Evolutionary conservation across 2,329 filamentous ascomycete species (phyloP).

Genomic region (Aspergillus sp.): DNA sequence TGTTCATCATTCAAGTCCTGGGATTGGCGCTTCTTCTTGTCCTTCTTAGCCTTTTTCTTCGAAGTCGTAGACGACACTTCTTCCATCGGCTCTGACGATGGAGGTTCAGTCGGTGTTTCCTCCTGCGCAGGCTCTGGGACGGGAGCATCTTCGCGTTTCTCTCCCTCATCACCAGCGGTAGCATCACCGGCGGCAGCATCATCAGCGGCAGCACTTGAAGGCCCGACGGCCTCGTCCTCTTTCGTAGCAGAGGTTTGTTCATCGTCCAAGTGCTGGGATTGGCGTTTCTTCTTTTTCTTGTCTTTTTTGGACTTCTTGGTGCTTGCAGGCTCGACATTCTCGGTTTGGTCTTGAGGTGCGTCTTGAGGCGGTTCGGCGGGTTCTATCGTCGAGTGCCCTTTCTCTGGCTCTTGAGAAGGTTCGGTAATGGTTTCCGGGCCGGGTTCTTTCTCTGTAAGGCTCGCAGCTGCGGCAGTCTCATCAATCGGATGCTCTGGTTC

Average conservation of each 20-base stretch:
- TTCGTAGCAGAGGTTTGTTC: conserved; percentile 1
- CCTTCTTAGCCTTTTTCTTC: conserved; percentile 24
- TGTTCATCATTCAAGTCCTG: conserved; percentile 5
- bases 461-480: not conserved
- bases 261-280: conserved; percentile 8
- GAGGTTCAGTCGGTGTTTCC: conserved; percentile 1
- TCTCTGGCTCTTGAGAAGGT: not conserved
- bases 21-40: conserved; percentile 17
- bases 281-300: conserved; percentile 22
- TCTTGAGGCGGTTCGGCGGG: not conserved
- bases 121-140: conserved; percentile 2
- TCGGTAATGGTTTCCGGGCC: not conserved
- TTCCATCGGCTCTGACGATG: conserved; percentile 1
- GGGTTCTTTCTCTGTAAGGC: not conserved
- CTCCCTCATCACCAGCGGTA: not conserved
- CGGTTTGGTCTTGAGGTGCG: not conserved
- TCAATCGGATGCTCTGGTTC: not conserved
- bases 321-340: not conserved
- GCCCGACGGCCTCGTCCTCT: conserved; percentile 1
- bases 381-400: not conserved
- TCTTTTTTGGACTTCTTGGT: conserved; percentile 9
- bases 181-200: conserved; percentile 1
- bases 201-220: not conserved
- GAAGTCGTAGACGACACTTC: conserved; percentile 6
- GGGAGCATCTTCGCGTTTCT: not conserved